A percentile compares a stretch with the other conserved stretches of the same genome.
phyloP scores from a whole-genome alignment of 257 asterid genomes.

The Przewalskia tangutica region DNA sequence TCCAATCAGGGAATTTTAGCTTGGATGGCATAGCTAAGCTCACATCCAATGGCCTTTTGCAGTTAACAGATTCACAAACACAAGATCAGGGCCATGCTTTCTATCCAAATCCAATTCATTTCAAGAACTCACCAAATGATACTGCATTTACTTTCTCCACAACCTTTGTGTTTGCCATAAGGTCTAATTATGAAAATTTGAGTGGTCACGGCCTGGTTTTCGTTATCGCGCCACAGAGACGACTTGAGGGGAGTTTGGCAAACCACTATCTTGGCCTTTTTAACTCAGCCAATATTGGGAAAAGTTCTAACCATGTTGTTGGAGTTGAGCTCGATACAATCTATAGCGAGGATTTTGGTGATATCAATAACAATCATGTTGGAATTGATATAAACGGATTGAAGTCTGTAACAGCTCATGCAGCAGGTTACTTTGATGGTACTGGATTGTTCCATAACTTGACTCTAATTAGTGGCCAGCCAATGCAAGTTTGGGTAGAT shows the following conservation, averaged over 20 bases:
- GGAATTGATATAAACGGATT: slow-evolving; percentile 45
- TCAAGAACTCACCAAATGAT: slow-evolving; percentile 32
- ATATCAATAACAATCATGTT: slow-evolving; percentile 44
- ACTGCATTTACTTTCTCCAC: slow-evolving; percentile 44
- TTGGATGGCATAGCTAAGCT: slow-evolving; percentile 50
- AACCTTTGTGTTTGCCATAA: slow-evolving; percentile 42
- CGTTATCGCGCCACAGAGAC: slow-evolving; percentile 39
- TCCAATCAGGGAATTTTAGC: slow-evolving; percentile 25
- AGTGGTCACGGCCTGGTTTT: slow-evolving; percentile 58
- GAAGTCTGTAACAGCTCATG: slow-evolving; percentile 7
- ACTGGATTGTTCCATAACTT: slow-evolving; percentile 23
- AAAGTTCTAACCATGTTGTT: slow-evolving; percentile 33
- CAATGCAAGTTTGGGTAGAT: slow-evolving; percentile 54
- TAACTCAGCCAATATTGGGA: slow-evolving; percentile 37
- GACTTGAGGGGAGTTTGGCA: slow-evolving; percentile 25
- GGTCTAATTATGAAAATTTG: slow-evolving; percentile 24
- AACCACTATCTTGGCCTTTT: slow-evolving; percentile 48
- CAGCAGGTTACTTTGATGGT: slow-evolving; percentile 33
- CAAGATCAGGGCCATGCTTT: slow-evolving; percentile 46
- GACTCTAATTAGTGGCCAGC: slow-evolving; percentile 28
- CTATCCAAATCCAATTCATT: slow-evolving; percentile 27
- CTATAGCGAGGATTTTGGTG: slow-evolving; percentile 26
- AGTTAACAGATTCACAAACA: slow-evolving; percentile 32
- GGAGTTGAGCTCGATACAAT: slow-evolving; percentile 59
- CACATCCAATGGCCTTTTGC: slow-evolving; percentile 31